Evolutionary conservation across 2,329 filamentous ascomycete genomes (phyloP).

Genomic region (Torrubiella hemipterigena): DNA sequence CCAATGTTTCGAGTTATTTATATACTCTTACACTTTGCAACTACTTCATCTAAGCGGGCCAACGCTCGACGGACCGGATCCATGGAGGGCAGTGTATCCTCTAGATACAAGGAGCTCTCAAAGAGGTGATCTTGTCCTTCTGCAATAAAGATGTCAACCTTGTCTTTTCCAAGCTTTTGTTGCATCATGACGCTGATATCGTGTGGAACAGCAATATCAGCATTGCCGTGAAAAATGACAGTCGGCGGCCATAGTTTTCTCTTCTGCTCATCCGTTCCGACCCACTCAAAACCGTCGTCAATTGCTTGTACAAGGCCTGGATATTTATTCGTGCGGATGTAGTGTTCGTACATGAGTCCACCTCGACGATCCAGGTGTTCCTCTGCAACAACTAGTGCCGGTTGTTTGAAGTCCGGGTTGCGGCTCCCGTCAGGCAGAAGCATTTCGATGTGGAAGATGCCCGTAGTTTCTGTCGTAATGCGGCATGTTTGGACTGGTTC

Average conservation of each 20-base stretch:
- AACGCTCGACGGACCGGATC: constrained; percentile 13
- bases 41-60: constrained; percentile 12
- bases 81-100: constrained; percentile 17
- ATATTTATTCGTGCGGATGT: constrained; percentile 18
- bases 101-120: constrained; percentile 16
- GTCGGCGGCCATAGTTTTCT: constrained; percentile 18
- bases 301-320: constrained; percentile 13
- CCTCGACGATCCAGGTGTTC: constrained; percentile 4
- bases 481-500: no score
- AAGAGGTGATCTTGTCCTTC: constrained; percentile 16
- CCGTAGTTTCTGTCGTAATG: constrained; percentile 8
- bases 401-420: constrained; percentile 11
- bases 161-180: constrained; percentile 13
- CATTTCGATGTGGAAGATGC: constrained; percentile 14
- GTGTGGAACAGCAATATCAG: constrained; percentile 16
- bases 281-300: constrained; percentile 20
- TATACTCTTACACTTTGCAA: constrained; percentile 2
- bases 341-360: constrained; percentile 20
- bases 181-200: constrained; percentile 16
- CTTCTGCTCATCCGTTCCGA: constrained; percentile 6
- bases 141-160: constrained; percentile 14
- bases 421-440: constrained; percentile 15
- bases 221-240: constrained; percentile 20
- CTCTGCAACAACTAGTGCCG: background rate
- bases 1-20: background rate